Base-by-base conservation (phyloP, 495 filamentous ascomycete species). In the Amphirosellinia nigrospora region DNA sequence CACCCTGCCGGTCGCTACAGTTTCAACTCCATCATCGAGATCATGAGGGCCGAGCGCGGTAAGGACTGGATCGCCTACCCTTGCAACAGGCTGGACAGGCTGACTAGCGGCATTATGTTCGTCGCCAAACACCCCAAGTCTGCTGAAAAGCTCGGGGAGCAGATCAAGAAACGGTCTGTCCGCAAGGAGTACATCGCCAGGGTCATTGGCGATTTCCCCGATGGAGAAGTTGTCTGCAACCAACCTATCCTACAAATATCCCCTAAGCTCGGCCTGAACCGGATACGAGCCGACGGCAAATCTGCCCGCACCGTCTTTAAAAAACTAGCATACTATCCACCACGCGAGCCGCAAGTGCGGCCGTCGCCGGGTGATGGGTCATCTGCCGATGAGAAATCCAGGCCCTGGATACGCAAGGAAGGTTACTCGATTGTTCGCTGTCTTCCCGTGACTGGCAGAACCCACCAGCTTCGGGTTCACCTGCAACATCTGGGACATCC, bases 81-180 rank as follows among this genome's bases (percentile, higher is more conserved):
- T 0, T 97, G 94, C 82, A 97, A 99, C 75, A 86, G 96, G 43
- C 88, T 99, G n/a, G 96, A 99, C 76, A 84, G 96, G 53, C 80
- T 99, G 68, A 99, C 96, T 0, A 96, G 93, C 59, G 96, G 96
- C 30, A 89, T 99, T 70, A 99, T 99, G 96, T 99, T 99, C 80
- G 90, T 98, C 66, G 95, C 91, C 13, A 98, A 98, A 77, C 83
- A 90, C 58, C 81, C 89, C 53, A 88, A 90, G 76, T 93, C 92
- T 0, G 94, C 96, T 2, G 94, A 96, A 53, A 81, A 84, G 50
- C 86, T 99, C 71, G 87, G 89, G 59, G 74, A 78, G 23, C 89
- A 96, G 76, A 89, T 99, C 26, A 86, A 86, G 67, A 85, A 83
- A 3, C 86, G 96, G 41, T 92, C 89, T 11, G 90, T 99, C 16